phyloP scores from a whole-genome alignment of 495 filamentous ascomycete species.

The Tuber aestivum region DNA sequence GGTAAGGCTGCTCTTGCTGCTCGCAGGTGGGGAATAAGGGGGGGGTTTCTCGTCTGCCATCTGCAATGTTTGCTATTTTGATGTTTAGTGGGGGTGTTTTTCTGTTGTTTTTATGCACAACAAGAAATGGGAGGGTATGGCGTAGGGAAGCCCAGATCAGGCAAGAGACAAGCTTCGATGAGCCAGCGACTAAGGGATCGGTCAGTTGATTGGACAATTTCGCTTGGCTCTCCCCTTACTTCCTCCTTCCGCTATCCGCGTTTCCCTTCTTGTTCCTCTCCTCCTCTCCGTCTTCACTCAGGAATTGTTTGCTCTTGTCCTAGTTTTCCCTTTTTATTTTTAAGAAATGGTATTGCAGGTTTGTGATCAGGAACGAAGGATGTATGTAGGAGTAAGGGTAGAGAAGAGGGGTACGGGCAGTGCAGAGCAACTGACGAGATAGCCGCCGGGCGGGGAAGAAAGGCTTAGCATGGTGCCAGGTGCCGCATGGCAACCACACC shows the following conservation, averaged over 20 bases:
- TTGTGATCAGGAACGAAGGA: conserved; percentile 20
- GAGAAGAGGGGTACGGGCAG: conserved; percentile 9
- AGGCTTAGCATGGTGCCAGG: conserved; percentile 10
- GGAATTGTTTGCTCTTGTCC: conserved; percentile 9
- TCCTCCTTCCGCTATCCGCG: neutral
- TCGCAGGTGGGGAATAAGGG: conserved; percentile 25
- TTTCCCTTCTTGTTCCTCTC: conserved; percentile 9
- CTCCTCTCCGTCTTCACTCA: neutral
- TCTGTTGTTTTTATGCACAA: conserved; percentile 3
- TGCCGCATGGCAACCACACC: conserved; percentile 18
- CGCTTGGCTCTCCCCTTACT: neutral
- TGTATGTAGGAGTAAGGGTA: neutral
- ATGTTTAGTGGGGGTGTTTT: conserved; percentile 10
- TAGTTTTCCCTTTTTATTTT: conserved; percentile 12
- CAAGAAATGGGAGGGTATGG: neutral
- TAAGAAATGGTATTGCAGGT: neutral
- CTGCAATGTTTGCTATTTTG: conserved; percentile 13
- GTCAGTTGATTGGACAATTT: conserved; percentile 5
- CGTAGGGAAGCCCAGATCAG: neutral
- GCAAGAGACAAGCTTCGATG: neutral
- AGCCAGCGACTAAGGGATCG: neutral
- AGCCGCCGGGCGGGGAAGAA: conserved; percentile 19
- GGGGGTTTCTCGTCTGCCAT: conserved; percentile 27
- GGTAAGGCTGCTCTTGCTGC: conserved; percentile 18
- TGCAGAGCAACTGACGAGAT: conserved; percentile 24